Evolutionary conservation across 768 basidiomycete genomes (phyloP), one percentile per base, ranked within the genome.

Genomic region (Hericium coralloides): DNA sequence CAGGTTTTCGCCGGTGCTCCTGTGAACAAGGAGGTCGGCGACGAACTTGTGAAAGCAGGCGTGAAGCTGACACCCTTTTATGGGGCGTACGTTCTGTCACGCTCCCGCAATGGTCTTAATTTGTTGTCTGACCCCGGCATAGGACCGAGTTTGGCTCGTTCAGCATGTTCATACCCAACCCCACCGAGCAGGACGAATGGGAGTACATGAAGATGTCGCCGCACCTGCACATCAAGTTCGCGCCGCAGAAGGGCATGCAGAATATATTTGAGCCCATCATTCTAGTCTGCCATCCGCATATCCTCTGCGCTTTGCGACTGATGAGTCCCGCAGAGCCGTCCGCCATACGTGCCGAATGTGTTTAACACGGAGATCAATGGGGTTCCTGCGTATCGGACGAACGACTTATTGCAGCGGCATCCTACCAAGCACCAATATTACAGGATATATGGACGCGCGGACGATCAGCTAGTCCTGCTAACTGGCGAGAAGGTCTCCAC

Each of bases 1-100:
- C 23, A 77, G 76, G 7, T 62, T 0, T 76, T 63, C 48, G 72
- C 69, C 12, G 75, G 76, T n/a, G 75, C 73, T 0, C 70, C 74
- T 9, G 50, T 78, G 4, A 68, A 71, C 12, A 60, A 69, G 53
- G 65, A 63, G 3, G 59, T 68, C 1, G 76, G 74, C 0, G 70
- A 77, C n/a, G 51, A 52, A 15, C 41, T 77, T 20, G 61, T 62
- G 4, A 58, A 63, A 17, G 61, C 67, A n/a, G 74, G 74, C 0
- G 71, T 76, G 3, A 57, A 60, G 2, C 48, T 77, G 1, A 49
- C 58, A 5, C 65, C 63, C 2, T 58, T 70, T 22, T 79, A 74
- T 53, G 78, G 75, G 26, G 60, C 68, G 65, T 77, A 55, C 59
- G 72, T 64, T 2, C 4, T n/a, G 15, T 17, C 26, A 36, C 12